A percentile compares a stretch with the other conserved stretches of the same genome.
Conservation (phyloP, 306 rosid species). For the Quillaja saponaria region DNA sequence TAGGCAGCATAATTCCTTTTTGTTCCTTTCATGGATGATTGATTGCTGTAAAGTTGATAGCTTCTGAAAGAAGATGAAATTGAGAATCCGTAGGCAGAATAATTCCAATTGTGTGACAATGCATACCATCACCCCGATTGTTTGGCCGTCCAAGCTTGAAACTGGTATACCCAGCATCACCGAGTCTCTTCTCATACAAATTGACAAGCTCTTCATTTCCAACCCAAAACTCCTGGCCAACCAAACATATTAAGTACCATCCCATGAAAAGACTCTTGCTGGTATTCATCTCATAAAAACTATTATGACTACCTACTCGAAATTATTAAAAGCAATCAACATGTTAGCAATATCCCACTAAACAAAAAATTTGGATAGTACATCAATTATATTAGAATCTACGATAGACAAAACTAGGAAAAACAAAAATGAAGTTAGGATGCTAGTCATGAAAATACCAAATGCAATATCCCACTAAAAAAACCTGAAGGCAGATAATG, state of each 20-base stretch:
- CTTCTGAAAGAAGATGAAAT: constrained; percentile 8
- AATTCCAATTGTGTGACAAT: constrained; percentile 14
- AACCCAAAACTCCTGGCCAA: constrained; percentile 77
- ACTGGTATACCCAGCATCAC: constrained; percentile 70
- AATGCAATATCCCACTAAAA: no score
- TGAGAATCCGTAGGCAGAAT: not conserved
- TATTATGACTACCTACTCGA: not conserved
- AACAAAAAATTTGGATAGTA: not conserved
- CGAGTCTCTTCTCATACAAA: constrained; percentile 70
- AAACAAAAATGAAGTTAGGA: not conserved
- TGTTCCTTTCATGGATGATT: not conserved
- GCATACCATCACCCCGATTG: constrained; percentile 94
- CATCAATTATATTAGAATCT: not conserved
- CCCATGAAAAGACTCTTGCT: not conserved
- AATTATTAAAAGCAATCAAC: not conserved
- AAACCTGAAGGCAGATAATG: constrained; percentile 97
- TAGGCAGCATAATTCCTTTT: no score
- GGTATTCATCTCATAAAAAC: not conserved
- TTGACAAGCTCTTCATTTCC: constrained; percentile 82
- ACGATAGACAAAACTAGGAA: not conserved
- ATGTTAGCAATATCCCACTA: constrained; percentile 4
- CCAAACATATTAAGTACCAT: constrained; percentile 21
- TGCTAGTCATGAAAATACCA: constrained; percentile 15
- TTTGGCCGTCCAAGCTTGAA: constrained; percentile 91
- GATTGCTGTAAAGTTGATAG: not conserved